A percentile compares a stretch with the other conserved stretches of the same genome.
Evolutionary conservation across 2,329 filamentous ascomycete genomes (phyloP).

Genomic region (Arthrobotrys sphaeroides): DNA sequence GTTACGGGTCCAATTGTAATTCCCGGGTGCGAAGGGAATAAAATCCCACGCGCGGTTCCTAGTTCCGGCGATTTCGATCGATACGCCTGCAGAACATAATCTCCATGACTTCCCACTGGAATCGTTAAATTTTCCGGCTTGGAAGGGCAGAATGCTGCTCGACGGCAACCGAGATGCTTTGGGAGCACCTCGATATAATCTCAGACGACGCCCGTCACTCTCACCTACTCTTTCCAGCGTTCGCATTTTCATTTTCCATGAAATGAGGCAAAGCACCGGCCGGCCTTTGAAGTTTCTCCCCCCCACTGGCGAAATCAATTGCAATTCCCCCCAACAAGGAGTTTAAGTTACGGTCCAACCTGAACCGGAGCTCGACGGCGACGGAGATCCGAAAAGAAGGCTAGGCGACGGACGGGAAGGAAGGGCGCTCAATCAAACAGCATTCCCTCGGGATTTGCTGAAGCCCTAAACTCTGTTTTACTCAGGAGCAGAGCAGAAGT

Average conservation of each 20-base stretch:
- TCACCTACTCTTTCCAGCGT: constrained; percentile 44
- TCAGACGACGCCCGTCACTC: constrained; percentile 15
- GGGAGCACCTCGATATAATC: constrained; percentile 1
- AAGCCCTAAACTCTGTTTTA: constrained; percentile 33
- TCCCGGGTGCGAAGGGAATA: constrained; percentile 1
- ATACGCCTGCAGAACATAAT: constrained; percentile 11
- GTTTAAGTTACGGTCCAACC: constrained; percentile 34
- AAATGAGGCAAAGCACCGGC: constrained; percentile 9
- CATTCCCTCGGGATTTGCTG: constrained; percentile 43
- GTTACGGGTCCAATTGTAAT: constrained; percentile 2
- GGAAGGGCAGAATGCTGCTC: constrained; percentile 39
- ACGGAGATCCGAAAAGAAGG: constrained; percentile 34
- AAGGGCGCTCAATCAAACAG: constrained; percentile 19
- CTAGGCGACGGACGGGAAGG: constrained; percentile 50
- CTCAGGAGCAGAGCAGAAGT: constrained; percentile 3
- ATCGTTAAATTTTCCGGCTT: constrained; percentile 30
- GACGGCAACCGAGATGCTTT: constrained; percentile 42
- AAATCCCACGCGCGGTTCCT: constrained; percentile 15
- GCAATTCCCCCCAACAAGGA: constrained; percentile 19
- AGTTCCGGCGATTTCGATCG: constrained; percentile 30
- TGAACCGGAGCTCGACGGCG: constrained; percentile 52
- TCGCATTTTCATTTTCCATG: neutral
- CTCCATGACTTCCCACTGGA: constrained; percentile 1
- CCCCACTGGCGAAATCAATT: constrained; percentile 23
- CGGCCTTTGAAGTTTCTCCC: neutral